Percentiles rank a stretch among this genome's conserved stretches.
phyloP scores from a whole-genome alignment of 2,329 filamentous ascomycete species.

The Magnaporthiopsis poae region DNA sequence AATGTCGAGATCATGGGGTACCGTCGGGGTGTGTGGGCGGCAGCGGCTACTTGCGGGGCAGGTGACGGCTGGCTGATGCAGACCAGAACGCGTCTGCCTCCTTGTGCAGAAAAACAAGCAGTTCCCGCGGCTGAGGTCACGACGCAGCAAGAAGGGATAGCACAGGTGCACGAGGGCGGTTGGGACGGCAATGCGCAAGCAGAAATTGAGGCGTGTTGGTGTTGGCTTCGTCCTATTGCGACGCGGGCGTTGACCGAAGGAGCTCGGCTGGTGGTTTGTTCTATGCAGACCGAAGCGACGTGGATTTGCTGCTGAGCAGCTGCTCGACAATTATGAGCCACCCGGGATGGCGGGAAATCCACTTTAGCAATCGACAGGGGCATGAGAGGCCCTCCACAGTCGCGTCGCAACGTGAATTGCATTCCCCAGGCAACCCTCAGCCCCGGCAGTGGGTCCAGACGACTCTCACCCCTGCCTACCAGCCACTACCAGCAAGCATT shows the following conservation, averaged over 20 bases:
- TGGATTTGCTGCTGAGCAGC: background rate
- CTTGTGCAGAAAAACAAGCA: background rate
- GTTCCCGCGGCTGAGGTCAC: background rate
- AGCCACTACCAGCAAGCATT: background rate
- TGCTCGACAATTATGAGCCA: background rate
- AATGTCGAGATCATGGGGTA: background rate
- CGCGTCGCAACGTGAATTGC: conserved; percentile 7
- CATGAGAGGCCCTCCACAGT: background rate
- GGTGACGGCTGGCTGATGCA: background rate
- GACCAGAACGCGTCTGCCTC: background rate
- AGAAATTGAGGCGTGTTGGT: background rate
- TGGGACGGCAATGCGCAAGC: background rate
- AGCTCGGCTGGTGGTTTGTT: background rate
- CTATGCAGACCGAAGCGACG: background rate
- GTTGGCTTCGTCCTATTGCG: background rate
- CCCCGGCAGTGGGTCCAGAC: background rate
- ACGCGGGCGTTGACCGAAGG: background rate
- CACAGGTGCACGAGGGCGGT: background rate
- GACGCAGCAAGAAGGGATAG: background rate
- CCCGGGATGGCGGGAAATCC: background rate
- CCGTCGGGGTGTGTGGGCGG: background rate
- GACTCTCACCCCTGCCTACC: background rate
- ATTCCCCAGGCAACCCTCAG: conserved; percentile 15
- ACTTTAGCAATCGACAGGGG: background rate
- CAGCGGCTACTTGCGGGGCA: background rate